A percentile compares a stretch with the other conserved stretches of the same genome.
Evolutionary conservation across 306 rosid species (phyloP).

Genomic region (Malus domestica): ASM211411v1 NC_041798.1:28080001-28080500

Average conservation of each 20-base stretch:
- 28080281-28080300: background rate
- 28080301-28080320: conserved; percentile 6
- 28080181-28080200: too few relatives aligned
- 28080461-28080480: too few relatives aligned
- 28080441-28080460: too few relatives aligned
- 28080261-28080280: too few relatives aligned
- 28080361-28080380: conserved; percentile 11
- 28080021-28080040: background rate
- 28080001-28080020: background rate
- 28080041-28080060: conserved; percentile 8
- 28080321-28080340: conserved; percentile 3
- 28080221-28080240: background rate
- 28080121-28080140: too few relatives aligned
- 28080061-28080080: conserved; percentile 4
- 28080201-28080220: too few relatives aligned
- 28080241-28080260: too few relatives aligned
- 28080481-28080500: too few relatives aligned
- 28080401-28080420: background rate
- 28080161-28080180: too few relatives aligned
- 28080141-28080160: too few relatives aligned
- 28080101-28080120: too few relatives aligned
- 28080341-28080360: conserved; percentile 8
- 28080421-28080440: too few relatives aligned
- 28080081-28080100: background rate
- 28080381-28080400: conserved; percentile 4